Base-by-base conservation (phyloP, 2,329 filamentous ascomycete genomes). In the Fusarium fracticaudum region DNA sequence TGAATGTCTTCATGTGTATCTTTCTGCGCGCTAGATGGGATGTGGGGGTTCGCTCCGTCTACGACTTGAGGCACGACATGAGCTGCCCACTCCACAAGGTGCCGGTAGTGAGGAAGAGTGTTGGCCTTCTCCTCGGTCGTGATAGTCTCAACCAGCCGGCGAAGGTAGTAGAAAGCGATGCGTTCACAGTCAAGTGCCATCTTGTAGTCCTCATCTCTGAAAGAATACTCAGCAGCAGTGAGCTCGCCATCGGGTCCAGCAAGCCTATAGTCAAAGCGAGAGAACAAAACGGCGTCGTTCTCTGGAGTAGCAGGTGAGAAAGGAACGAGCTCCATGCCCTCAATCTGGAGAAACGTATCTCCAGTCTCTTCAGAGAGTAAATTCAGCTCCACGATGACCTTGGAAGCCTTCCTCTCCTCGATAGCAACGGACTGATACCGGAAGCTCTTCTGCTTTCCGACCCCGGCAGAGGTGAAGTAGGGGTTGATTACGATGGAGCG, bases 61-160 rank as follows among this genome's bases (percentile, higher is more conserved):
- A 35, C 24, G 4, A 64, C 47, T 15, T 48, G 47, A 33, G 61
- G n/a, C 6, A 29, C 26, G 26, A 24, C 45, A 18, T 60, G 35
- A 0, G 29, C 22, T 4, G 35, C 59, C 59, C 59, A 61, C 0
- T 45, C 44, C 0, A 53, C 0, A 3, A 61, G 45, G 0, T 43
- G 1, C 8, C 22, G 37, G 29, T 61, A 51, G 22, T 61, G 59
- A 12, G 41, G 22, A 20, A 53, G 45, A 1, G 45, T 51, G 0
- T 54, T 53, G 15, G 14, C n/a, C 26, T 33, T 33, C n/a, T 61
- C 59, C 35, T 54, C 35, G 0, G 9, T 33, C 0, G 50, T 53
- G 0, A 53, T 53, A 6, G 50, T 53, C 31, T 53, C 50, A 4
- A 53, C 50, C 7, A 24, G 29, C 0, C 29, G 37, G 1, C 59